Base-by-base conservation (phyloP, 805 yeast genomes). In the Ascoidea rubescens region DNA sequence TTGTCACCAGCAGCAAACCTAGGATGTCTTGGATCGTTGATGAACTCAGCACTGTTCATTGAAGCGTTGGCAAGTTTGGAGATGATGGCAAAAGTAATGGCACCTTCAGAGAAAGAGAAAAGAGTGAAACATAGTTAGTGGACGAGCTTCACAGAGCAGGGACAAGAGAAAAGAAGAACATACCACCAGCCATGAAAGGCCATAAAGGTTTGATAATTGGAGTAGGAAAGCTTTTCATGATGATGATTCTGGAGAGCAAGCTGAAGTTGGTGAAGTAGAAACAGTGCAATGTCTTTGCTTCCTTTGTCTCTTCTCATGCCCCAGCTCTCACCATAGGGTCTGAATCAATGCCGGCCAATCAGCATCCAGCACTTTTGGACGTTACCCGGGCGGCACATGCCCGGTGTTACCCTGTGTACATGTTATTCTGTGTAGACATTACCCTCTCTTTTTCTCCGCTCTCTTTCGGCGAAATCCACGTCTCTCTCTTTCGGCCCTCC, bases 1-100 rank as follows among this genome's bases (percentile, higher is more conserved):
- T 58, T 75, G 62, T 72, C 80, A 64, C 79, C 80, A 60, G 71
- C 71, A 58, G 74, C 73, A 67, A 87, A 85, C 74, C 95, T 84
- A 71, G 96, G 96, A 77, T 88, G 88, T 78, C 96, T 86, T 74
- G 96, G 96, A 73, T 88, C 96, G 70, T 88, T 87, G 72, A 82
- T 80, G 76, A 82, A 88, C 72, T 87, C 95, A 57, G 76, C 77
- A 53, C 91, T 75, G 76, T 81, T 74, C 69, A 80, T 73, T 61
- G 87, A 77, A 56, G 84, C 83, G 56, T 68, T 70, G 57, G 88
- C 81, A 51, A 79, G 83, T 73, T 82, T 80, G 68, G 79, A 76
- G 63, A 87, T 73, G 60, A 81, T 75, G 73, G 72, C 83, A 76
- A 79, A 83, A 61, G 91, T 79, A 60, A 79, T 65, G 60, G 72